These are phyloP conservation scores for Eucalyptus tenuipes DNA, from an alignment of 345 rosid species.

Conservation along the genomic window DNA sequence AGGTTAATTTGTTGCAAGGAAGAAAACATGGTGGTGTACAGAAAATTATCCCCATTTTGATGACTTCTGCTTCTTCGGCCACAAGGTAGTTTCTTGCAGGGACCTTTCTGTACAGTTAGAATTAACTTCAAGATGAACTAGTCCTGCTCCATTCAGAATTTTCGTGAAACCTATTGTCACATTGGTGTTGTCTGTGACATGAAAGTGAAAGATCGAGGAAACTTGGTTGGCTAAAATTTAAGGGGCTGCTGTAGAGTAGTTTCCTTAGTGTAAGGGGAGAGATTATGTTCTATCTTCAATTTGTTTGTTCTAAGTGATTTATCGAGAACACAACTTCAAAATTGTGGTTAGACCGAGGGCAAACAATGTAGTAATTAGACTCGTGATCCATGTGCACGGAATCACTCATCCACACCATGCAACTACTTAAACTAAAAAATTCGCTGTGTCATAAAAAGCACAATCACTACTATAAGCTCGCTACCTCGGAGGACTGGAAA, in stretches of 20 bases:
- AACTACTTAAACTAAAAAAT: no score
- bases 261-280: neutral
- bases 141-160: neutral
- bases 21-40: neutral
- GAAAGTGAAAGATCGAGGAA: neutral
- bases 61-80: neutral
- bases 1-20: rapidly evolving
- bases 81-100: neutral
- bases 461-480: no score
- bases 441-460: no score
- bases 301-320: neutral
- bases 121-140: neutral
- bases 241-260: neutral
- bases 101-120: neutral
- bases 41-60: neutral
- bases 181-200: neutral
- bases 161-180: neutral
- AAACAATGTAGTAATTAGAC: no score
- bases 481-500: no score
- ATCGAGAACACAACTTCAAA: neutral
- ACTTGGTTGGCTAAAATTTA: neutral
- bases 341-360: neutral
- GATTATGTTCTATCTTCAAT: neutral
- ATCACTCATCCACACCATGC: no score
- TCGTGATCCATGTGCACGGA: no score